Percentiles rank a stretch among this genome's conserved stretches.
These are phyloP conservation scores for Fraxinus latifolia DNA, from an alignment of 305 asterid species.

Conservation along the genomic window DNA sequence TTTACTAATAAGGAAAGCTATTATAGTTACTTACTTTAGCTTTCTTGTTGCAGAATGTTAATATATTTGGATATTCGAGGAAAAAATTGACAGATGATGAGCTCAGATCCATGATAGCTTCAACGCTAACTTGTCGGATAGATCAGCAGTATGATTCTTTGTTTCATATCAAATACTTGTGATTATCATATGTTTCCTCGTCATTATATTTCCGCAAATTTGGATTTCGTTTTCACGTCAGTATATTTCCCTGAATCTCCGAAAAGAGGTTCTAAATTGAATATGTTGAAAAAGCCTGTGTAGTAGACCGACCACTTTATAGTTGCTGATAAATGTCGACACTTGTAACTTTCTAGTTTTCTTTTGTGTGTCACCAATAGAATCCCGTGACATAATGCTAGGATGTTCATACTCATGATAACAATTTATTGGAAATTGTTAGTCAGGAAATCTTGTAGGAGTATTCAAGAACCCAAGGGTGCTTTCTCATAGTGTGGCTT, in stretches of 20 bases:
- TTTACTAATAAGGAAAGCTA: neutral
- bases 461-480: neutral
- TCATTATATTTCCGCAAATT: neutral
- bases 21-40: slow-evolving; percentile 8
- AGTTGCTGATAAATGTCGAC: neutral
- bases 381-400: neutral
- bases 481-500: neutral
- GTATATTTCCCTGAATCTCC: neutral
- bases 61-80: slow-evolving; percentile 46
- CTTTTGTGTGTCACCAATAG: neutral
- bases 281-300: neutral
- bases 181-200: neutral
- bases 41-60: slow-evolving; percentile 36
- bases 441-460: neutral
- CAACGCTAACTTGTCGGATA: slow-evolving; percentile 50
- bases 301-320: neutral
- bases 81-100: slow-evolving; percentile 40
- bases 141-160: slow-evolving; percentile 42
- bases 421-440: neutral
- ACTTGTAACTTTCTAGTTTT: neutral
- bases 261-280: neutral
- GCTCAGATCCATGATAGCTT: slow-evolving; percentile 44
- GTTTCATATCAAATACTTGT: slow-evolving; percentile 15
- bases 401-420: neutral
- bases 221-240: neutral